Conservation (phyloP, 2,329 filamentous ascomycete species). For the Penicillium sp. region DNA sequence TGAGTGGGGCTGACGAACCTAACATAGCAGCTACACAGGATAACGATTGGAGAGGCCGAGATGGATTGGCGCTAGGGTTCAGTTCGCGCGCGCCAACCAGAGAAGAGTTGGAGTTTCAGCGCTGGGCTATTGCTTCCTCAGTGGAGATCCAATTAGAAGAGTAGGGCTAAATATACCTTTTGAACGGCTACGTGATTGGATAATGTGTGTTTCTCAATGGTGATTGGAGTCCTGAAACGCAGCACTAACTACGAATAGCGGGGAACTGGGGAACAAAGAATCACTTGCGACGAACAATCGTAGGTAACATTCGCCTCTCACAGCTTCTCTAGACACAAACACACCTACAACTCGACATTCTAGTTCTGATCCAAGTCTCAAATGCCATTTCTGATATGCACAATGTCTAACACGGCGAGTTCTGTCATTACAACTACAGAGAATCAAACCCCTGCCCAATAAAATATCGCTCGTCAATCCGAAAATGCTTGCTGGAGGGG, state of each 20-base stretch:
- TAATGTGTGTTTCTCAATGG: background rate
- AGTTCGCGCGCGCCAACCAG: constrained; percentile 28
- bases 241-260: constrained; percentile 7
- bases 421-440: constrained; percentile 26
- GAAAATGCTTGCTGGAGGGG: constrained; percentile 25
- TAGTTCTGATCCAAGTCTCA: constrained; percentile 2
- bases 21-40: background rate
- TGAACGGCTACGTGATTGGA: background rate
- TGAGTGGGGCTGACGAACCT: background rate
- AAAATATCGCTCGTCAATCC: constrained; percentile 16
- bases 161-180: background rate
- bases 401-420: constrained; percentile 15
- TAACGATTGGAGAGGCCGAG: background rate
- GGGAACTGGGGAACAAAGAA: background rate
- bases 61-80: constrained; percentile 11
- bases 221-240: background rate
- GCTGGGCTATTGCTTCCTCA: constrained; percentile 12
- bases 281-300: background rate
- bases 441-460: constrained; percentile 10
- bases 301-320: background rate
- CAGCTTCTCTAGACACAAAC: background rate
- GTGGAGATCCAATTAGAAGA: constrained; percentile 20
- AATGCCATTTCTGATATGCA: constrained; percentile 19
- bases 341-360: background rate
- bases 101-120: constrained; percentile 10